Percentiles rank a stretch among this genome's conserved stretches.
Conservation (phyloP, 2,329 filamentous ascomycete genomes). For the Trichoderma hamatum region DNA sequence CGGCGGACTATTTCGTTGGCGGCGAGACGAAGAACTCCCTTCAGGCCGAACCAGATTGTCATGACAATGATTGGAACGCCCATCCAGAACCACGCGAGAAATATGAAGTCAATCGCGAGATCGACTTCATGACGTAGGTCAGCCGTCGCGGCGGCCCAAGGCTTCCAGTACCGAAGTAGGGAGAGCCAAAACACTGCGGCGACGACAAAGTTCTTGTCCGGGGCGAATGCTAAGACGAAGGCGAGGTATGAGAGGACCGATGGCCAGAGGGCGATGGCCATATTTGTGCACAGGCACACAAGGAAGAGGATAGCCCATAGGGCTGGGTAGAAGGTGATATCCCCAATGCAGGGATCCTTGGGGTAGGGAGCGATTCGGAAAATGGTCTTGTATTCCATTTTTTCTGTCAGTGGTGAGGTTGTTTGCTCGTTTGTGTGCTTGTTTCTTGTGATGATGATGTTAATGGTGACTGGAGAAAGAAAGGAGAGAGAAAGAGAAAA, state of each 20-base stretch:
- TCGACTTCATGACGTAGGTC: constrained; percentile 20
- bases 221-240: constrained; percentile 16
- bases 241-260: constrained; percentile 16
- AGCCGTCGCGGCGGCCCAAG: constrained; percentile 17
- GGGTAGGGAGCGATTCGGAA: constrained; percentile 20
- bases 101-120: constrained; percentile 18
- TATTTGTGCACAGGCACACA: constrained; percentile 16
- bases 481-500: not conserved
- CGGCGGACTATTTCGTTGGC: constrained; percentile 19
- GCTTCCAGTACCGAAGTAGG: constrained; percentile 14
- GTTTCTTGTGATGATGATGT: constrained; percentile 11
- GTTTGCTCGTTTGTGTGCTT: constrained; percentile 3
- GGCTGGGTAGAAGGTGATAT: constrained; percentile 2
- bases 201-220: constrained; percentile 17
- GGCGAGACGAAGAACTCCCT: constrained; percentile 12
- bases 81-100: constrained; percentile 24
- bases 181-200: constrained; percentile 21
- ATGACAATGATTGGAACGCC: constrained; percentile 20
- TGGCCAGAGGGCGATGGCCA: constrained; percentile 18
- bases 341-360: not conserved
- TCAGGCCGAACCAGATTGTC: constrained; percentile 12
- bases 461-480: constrained; percentile 15
- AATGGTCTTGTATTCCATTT: constrained; percentile 22
- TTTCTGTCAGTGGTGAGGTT: constrained; percentile 16
- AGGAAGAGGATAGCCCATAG: constrained; percentile 9